Conservation (phyloP, 306 rosid genomes). For the Lablab purpureus region DNA sequence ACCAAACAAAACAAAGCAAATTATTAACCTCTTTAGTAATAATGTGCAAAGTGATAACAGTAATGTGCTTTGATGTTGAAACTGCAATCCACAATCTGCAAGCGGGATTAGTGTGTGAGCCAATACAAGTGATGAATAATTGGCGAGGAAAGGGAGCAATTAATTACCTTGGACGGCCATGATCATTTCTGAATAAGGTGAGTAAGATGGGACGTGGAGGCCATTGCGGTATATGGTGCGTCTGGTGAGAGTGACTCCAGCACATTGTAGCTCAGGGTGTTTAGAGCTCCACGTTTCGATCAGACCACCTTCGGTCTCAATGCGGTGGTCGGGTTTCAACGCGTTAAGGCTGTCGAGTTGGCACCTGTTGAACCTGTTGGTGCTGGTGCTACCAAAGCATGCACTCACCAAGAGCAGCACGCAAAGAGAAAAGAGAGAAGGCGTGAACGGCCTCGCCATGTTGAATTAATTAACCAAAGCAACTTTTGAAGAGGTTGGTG, state of each 20-base stretch:
- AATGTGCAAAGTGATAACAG: too few species aligned
- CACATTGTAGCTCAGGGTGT: slow-evolving; percentile 39
- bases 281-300: slow-evolving; percentile 48
- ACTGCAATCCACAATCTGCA: too few species aligned
- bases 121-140: background rate
- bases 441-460: slow-evolving; percentile 49
- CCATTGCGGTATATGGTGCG: slow-evolving; percentile 42
- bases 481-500: background rate
- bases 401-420: slow-evolving; percentile 25
- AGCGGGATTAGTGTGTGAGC: too few species aligned
- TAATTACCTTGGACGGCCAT: slow-evolving; percentile 36
- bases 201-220: slow-evolving; percentile 49
- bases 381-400: slow-evolving; percentile 39
- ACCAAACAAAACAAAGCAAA: background rate
- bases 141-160: background rate
- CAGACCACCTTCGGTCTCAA: slow-evolving; percentile 44
- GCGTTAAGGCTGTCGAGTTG: slow-evolving; percentile 35
- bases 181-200: slow-evolving; percentile 33
- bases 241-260: slow-evolving; percentile 41
- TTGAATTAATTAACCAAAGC: background rate
- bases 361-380: slow-evolving; percentile 28
- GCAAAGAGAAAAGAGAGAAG: slow-evolving; percentile 8
- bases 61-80: too few species aligned
- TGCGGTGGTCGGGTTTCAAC: slow-evolving; percentile 46
- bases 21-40: background rate